phyloP scores from a whole-genome alignment of 1,139 yeast genomes.

The Nakaseomyces bracarensis region DNA sequence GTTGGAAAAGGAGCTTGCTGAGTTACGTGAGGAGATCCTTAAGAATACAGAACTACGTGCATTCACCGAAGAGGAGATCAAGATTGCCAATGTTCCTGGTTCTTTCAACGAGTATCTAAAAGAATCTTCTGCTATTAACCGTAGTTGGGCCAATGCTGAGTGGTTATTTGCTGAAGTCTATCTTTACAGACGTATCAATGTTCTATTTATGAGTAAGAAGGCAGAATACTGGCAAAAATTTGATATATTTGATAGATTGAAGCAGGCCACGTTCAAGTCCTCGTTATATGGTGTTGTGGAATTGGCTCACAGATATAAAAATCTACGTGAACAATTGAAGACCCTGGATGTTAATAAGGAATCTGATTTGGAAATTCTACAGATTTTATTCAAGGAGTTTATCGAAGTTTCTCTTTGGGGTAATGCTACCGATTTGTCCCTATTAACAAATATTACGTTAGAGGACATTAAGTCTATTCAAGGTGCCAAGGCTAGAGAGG shows the following conservation, averaged over 20 bases:
- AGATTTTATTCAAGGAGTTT: slow-evolving; percentile 64
- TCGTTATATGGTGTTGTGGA: slow-evolving; percentile 76
- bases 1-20: slow-evolving; percentile 23
- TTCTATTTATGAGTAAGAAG: slow-evolving; percentile 33
- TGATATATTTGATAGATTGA: slow-evolving; percentile 66
- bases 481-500: slow-evolving; percentile 79
- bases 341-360: slow-evolving; percentile 15
- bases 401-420: slow-evolving; percentile 94
- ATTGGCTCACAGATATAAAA: slow-evolving; percentile 61
- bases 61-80: slow-evolving; percentile 39
- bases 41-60: slow-evolving; percentile 33
- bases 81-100: slow-evolving; percentile 38
- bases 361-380: slow-evolving; percentile 41
- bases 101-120: slow-evolving; percentile 44
- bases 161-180: slow-evolving; percentile 89
- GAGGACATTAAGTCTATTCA: slow-evolving; percentile 88
- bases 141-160: slow-evolving; percentile 79
- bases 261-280: slow-evolving; percentile 64
- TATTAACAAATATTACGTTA: slow-evolving; percentile 72
- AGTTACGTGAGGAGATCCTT: slow-evolving; percentile 33
- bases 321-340: slow-evolving; percentile 32
- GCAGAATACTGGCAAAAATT: slow-evolving; percentile 35
- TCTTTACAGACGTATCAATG: slow-evolving; percentile 60
- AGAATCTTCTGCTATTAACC: slow-evolving; percentile 24
- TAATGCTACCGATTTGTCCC: slow-evolving; percentile 88